phyloP scores from a whole-genome alignment of 768 basidiomycete genomes.

The Ramaria rubella region DNA sequence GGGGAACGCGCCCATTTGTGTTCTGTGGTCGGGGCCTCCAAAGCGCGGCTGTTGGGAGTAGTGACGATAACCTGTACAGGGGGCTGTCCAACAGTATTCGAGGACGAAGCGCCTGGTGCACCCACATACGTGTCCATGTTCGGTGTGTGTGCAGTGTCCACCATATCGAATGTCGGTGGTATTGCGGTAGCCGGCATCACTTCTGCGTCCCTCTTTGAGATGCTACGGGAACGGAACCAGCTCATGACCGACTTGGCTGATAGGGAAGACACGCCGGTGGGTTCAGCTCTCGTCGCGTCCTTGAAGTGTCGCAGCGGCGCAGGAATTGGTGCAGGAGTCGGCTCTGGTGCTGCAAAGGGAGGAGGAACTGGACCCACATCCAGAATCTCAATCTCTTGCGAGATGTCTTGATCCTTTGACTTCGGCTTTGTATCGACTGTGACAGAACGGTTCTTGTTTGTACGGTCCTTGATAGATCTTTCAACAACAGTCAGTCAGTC shows the following conservation, averaged over 20 bases:
- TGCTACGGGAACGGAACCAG: slow-evolving; percentile 69
- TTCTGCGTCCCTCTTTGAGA: slow-evolving; percentile 17
- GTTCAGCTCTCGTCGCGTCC: neutral
- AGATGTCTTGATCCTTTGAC: too few species aligned
- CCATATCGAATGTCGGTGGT: neutral
- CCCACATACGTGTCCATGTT: slow-evolving; percentile 1
- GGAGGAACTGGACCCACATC: slow-evolving; percentile 5
- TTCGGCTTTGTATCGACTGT: slow-evolving; percentile 22
- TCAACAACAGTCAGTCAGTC: neutral
- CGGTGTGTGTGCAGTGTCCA: neutral
- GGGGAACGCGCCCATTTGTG: slow-evolving; percentile 14
- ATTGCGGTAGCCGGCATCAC: neutral
- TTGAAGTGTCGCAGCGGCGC: neutral
- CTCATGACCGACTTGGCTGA: slow-evolving; percentile 96
- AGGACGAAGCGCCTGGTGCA: neutral
- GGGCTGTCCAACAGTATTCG: slow-evolving; percentile 2
- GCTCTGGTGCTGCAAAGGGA: slow-evolving; percentile 15
- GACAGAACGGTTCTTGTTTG: slow-evolving; percentile 29
- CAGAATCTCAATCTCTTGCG: slow-evolving; percentile 17
- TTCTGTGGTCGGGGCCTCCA: slow-evolving; percentile 5
- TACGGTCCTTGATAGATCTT: slow-evolving; percentile 26
- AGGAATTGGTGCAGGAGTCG: slow-evolving; percentile 11
- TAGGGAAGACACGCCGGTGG: slow-evolving; percentile 65
- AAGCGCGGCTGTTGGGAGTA: neutral
- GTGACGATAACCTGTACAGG: slow-evolving; percentile 9